Evolutionary conservation across 805 yeast genomes (phyloP).

Genomic region (Millerozyma acaciae): DNA sequence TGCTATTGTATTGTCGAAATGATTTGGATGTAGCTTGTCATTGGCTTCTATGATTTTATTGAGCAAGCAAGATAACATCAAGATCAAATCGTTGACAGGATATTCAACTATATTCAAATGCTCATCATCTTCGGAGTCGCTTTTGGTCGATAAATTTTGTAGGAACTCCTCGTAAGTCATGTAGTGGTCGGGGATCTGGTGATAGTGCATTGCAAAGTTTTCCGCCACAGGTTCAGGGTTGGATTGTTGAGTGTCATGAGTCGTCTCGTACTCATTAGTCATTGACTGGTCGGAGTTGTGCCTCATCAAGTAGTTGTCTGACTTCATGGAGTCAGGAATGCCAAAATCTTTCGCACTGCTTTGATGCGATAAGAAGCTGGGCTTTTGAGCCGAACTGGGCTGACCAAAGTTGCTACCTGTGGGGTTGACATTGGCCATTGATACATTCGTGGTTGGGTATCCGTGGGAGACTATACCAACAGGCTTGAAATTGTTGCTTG

Average conservation of each 20-base stretch:
- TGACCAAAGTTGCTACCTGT: constrained; percentile 11
- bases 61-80: constrained; percentile 81
- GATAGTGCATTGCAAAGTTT: no score
- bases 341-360: constrained; percentile 12
- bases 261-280: no score
- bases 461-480: constrained; percentile 27
- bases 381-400: constrained; percentile 7
- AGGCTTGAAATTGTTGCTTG: constrained; percentile 10
- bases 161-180: constrained; percentile 41
- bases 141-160: constrained; percentile 15
- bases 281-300: no score
- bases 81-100: constrained; percentile 73
- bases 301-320: no score
- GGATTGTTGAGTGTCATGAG: no score
- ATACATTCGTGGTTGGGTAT: constrained; percentile 53
- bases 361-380: no score
- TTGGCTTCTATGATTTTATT: constrained; percentile 88
- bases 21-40: constrained; percentile 74
- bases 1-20: constrained; percentile 46
- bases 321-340: no score
- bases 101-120: constrained; percentile 76
- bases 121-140: constrained; percentile 29
- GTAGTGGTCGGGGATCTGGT: constrained; percentile 40
- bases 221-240: no score
- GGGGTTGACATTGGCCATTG: constrained; percentile 41